Conservation (phyloP, 768 basidiomycete species). For the Leucosporidium creatinivorum region DNA sequence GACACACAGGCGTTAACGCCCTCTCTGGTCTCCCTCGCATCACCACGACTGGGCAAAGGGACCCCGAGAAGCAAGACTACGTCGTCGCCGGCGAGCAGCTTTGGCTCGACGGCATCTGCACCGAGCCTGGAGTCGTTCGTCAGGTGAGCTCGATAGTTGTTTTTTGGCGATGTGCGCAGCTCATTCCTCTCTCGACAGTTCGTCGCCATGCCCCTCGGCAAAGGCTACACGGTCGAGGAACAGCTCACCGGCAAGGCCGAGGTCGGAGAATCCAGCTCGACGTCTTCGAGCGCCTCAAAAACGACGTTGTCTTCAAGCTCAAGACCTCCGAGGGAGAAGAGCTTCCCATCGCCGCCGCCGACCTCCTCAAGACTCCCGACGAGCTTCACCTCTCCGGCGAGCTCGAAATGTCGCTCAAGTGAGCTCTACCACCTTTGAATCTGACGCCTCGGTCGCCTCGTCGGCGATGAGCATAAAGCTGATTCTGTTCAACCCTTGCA, state of each 20-base stretch:
- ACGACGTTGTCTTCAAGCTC: no score
- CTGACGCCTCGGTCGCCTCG: neutral
- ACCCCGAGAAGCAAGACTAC: neutral
- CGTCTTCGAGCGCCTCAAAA: no score
- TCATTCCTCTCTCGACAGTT: neutral
- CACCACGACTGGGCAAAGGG: neutral
- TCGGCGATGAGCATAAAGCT: neutral
- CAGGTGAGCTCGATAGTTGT: neutral
- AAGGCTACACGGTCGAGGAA: conserved; percentile 10
- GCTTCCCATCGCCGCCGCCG: neutral
- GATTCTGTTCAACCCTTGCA: neutral
- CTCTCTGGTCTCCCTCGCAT: neutral
- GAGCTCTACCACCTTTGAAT: neutral
- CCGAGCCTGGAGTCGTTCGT: conserved; percentile 7
- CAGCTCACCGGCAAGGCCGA: conserved; percentile 1
- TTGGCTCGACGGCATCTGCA: conserved; percentile 5
- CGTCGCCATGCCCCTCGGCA: conserved; percentile 6
- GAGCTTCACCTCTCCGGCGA: neutral
- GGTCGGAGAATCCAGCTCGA: no score
- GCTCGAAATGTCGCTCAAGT: neutral
- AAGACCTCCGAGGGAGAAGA: no score
- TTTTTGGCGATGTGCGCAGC: no score
- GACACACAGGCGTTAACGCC: conserved; percentile 5
- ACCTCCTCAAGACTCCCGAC: neutral
- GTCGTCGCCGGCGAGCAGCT: neutral